Evolutionary conservation across 768 basidiomycete genomes (phyloP), one percentile per base, ranked within the genome.

Genomic region (Russula sp.): DNA sequence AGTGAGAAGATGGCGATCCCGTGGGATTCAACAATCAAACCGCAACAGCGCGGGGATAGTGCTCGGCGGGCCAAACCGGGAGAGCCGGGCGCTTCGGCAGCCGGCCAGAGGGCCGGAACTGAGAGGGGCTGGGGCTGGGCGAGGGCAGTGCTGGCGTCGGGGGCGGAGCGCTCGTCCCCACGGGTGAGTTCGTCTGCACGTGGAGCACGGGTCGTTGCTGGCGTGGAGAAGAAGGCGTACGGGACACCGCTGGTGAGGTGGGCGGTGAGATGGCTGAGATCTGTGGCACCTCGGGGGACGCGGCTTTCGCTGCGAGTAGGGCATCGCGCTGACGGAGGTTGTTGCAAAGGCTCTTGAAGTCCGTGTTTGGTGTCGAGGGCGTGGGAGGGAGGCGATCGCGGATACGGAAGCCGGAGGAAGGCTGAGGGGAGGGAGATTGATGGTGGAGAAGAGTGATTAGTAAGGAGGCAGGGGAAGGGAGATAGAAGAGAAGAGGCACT

Each of bases 161-260:
- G 4, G 64, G 64, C 20, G 56, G 60, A 2, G 61, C 41, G 39
- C 60, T 58, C 22, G 64, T 63, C 10, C 56, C 62, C 25, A 59
- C 62, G 14, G 62, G 57, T 1, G 62, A 63, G 38, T 10, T 53
- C 22, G 64, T 65, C 43, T 63, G 43, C 10, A 65, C 64, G 46
- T 52, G 45, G 6, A 65, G 64, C 11, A 58, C 56, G 7, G 64
- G 64, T n/a, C 64, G 55, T 25, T 29, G 42, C 9, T 51, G 59
- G 36, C 55, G 51, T 10, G 48, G 60, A 6, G 64, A 53, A 61
- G 59, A 67, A 62, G 50, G 69, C 68, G 64, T 55, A 59, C 22
- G 62, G 46, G 38, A 70, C 59, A 22, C 61, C 20, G 66, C 71
- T 25, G 73, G 71, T 45, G 68, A 70, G 5, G n/a, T 8, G 16